These are phyloP conservation scores for Asclepias syriaca DNA, from an alignment of 257 asterid genomes.

Conservation along the genomic window DNA sequence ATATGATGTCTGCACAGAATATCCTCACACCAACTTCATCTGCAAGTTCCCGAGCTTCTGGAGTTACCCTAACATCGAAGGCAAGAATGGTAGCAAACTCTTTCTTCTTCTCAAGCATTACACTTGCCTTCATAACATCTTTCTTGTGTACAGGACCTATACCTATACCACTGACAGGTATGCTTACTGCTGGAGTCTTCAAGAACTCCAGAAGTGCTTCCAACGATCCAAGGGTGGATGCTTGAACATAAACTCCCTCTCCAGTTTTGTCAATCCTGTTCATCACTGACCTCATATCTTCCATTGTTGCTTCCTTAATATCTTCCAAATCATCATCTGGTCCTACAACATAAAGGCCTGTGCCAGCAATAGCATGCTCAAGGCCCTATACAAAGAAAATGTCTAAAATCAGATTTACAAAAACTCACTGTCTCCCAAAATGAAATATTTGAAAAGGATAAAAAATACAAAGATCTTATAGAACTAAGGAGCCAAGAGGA, in stretches of 20 bases:
- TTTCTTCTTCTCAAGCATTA: slow-evolving; percentile 96
- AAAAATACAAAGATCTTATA: not conserved
- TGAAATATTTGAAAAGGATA: not conserved
- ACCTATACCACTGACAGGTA: slow-evolving; percentile 97
- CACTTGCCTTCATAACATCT: slow-evolving; percentile 97
- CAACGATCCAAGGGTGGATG: slow-evolving; percentile 94
- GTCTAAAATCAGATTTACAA: not conserved
- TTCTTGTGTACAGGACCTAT: slow-evolving; percentile 92
- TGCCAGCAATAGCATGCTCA: slow-evolving; percentile 98
- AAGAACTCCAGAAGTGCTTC: slow-evolving; percentile 94
- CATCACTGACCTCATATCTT: slow-evolving; percentile 92
- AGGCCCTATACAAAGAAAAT: slow-evolving; percentile 51
- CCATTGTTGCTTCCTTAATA: slow-evolving; percentile 83
- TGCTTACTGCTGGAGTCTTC: slow-evolving; percentile 82
- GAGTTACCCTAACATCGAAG: slow-evolving; percentile 87
- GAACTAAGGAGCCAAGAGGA: not conserved
- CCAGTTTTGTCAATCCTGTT: slow-evolving; percentile 87
- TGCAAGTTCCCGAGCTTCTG: slow-evolving; percentile 87
- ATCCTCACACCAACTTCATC: slow-evolving; percentile 84
- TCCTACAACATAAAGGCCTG: slow-evolving; percentile 84
- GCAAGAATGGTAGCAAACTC: slow-evolving; percentile 92
- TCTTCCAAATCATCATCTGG: slow-evolving; percentile 78
- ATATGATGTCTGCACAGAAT: slow-evolving; percentile 82
- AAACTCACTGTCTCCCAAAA: no score
- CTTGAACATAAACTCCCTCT: slow-evolving; percentile 94